Evolutionary conservation across 2,329 filamentous ascomycete genomes (phyloP), one percentile per base, ranked within the genome.

Genomic region (Penicillium sp.): DNA sequence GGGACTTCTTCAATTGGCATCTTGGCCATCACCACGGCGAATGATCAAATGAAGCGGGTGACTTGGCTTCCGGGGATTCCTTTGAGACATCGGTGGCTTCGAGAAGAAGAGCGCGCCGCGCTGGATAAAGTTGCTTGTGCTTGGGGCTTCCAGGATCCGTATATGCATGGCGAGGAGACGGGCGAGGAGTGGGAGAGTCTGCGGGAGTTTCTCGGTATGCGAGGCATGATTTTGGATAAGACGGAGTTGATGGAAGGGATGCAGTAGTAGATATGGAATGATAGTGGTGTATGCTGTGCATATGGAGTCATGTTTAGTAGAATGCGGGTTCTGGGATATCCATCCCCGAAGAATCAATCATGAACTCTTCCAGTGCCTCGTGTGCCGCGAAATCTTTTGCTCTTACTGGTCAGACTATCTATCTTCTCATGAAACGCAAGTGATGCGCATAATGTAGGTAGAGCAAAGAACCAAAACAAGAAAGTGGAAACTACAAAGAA

Each of bases 31-130:
- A 84, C 88, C 26, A 96, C 91, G 32, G 78, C 85, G 51, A 96
- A 96, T 69, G 90, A 97, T 66, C 90, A 97, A 69, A 95, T 96
- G 88, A 84, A 86, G 61, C 82, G 93, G 18, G 89, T 97, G 4
- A 90, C 88, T 2, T 98, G 93, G 93, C 78, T 85, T 7, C 82
- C 82, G 0, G 93, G 93, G 9, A 85, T 88, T 32, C 85, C 88
- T 24, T 72, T 97, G 54, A 79, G 86, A 52, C 80, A 88, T 61
- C 80, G 93, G 11, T 97, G 90, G 87, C 68, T 95, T 46, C 78
- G 88, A 32, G 93, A 97, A 66, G 90, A 95, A 55, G 90, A 98
- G 74, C 78, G 93, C 25, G 86, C 84, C 3, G 89, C 90, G 1
- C 75, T 95, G 55, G 93, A 98, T 72, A 83, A 81, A 62, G 81